phyloP scores from a whole-genome alignment of 306 rosid species.

The Purshia tridentata region DNA sequence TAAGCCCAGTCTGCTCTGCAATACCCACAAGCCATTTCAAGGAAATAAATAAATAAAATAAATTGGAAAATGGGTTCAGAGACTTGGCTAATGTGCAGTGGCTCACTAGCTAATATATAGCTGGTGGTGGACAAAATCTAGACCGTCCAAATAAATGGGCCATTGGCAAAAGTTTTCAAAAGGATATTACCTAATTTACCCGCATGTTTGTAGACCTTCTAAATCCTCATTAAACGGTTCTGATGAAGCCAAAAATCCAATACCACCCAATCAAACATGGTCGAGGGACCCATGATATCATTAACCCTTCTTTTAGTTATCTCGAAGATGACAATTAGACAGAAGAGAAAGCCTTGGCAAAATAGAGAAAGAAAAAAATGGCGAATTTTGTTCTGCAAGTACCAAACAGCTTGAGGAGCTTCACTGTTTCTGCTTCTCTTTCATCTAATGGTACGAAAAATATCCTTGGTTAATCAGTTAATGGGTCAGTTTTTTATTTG shows the following conservation, averaged over 20 bases:
- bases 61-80: background rate
- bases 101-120: background rate
- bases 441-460: constrained; percentile 56
- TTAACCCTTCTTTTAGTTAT: background rate
- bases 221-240: background rate
- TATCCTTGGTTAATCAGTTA: background rate
- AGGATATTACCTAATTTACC: too few relatives aligned
- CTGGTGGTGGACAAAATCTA: background rate
- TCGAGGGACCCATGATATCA: background rate
- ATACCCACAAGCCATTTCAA: background rate
- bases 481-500: background rate
- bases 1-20: background rate
- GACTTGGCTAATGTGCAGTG: background rate
- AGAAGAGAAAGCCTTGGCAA: background rate
- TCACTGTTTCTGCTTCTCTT: constrained; percentile 67
- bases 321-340: background rate
- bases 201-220: too few relatives aligned
- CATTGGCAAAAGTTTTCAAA: background rate
- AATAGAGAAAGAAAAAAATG: constrained; percentile 41
- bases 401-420: constrained; percentile 58
- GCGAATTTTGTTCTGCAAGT: constrained; percentile 59
- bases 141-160: background rate
- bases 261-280: background rate
- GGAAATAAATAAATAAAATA: background rate
- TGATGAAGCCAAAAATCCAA: background rate